Percentiles rank a stretch among this genome's conserved stretches.
phyloP scores from a whole-genome alignment of 257 asterid species.

The Ehretia macrophylla region DNA sequence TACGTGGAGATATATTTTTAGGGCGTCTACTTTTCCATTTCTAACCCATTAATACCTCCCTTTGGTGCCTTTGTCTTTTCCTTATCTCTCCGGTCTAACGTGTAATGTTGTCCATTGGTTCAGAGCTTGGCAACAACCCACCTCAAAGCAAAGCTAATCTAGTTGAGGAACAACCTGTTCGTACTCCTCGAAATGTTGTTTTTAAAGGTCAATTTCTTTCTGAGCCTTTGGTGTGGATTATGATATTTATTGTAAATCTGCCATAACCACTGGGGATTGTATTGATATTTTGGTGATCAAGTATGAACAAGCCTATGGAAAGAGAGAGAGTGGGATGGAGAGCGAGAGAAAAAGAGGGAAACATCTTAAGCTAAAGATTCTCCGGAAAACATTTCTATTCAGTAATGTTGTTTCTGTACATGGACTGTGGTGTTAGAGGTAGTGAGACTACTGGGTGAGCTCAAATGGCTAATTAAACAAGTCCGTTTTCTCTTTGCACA shows the following conservation, averaged over 20 bases:
- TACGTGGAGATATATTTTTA: conserved; percentile 14
- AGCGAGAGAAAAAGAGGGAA: too few species aligned
- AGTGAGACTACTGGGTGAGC: too few species aligned
- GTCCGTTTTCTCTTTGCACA: conserved; percentile 12
- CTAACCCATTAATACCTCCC: neutral
- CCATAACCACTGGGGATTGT: too few species aligned
- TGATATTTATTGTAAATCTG: too few species aligned
- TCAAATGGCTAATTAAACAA: neutral
- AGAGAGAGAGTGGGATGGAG: too few species aligned
- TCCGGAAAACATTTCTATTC: neutral
- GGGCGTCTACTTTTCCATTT: neutral
- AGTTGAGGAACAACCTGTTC: conserved; percentile 41
- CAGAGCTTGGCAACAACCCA: conserved; percentile 50
- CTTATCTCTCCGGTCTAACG: neutral
- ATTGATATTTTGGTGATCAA: too few species aligned
- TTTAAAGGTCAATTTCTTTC: conserved; percentile 54
- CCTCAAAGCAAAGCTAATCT: conserved; percentile 34
- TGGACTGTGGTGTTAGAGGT: neutral
- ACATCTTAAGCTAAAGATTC: too few species aligned
- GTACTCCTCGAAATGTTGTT: conserved; percentile 44
- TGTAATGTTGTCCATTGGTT: conserved; percentile 10
- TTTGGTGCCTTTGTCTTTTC: neutral
- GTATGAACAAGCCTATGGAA: neutral
- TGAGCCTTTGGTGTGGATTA: neutral
- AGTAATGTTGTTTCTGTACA: neutral